Evolutionary conservation across 441 rosid genomes (phyloP).

Genomic region (Eruca vesicaria): DNA sequence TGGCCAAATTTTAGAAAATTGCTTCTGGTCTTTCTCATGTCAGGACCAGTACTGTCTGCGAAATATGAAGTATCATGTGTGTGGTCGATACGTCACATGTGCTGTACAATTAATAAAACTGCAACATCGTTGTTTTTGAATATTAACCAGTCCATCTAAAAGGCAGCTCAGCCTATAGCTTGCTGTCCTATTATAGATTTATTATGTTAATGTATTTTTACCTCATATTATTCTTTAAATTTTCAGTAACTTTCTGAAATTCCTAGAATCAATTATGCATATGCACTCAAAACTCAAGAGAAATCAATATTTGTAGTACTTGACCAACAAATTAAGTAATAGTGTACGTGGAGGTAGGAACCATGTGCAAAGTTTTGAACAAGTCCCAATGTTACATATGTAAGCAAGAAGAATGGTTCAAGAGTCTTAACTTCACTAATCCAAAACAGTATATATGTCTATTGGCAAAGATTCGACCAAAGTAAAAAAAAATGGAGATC

Average conservation of each 20-base stretch:
- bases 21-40: too few relatives aligned
- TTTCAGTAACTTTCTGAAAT: neutral
- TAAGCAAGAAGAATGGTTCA: conserved; percentile 29
- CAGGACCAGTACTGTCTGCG: too few relatives aligned
- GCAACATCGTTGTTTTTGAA: conserved; percentile 4
- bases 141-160: neutral
- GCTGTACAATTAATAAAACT: neutral
- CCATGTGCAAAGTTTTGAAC: conserved; percentile 30
- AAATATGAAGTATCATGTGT: neutral
- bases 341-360: conserved; percentile 11
- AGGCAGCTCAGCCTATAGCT: neutral
- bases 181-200: neutral
- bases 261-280: neutral
- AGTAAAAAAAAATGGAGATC: neutral
- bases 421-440: neutral
- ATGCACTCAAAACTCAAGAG: neutral
- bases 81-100: conserved; percentile 9
- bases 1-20: too few relatives aligned
- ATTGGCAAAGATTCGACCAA: neutral
- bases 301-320: neutral
- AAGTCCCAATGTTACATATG: conserved; percentile 16
- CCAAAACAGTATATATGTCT: conserved; percentile 1
- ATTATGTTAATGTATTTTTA: neutral
- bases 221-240: neutral
- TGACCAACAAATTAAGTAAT: neutral